Evolutionary conservation across 73 alveolate species (phyloP).

Genomic region (Symbiodinium pilosum): DNA sequence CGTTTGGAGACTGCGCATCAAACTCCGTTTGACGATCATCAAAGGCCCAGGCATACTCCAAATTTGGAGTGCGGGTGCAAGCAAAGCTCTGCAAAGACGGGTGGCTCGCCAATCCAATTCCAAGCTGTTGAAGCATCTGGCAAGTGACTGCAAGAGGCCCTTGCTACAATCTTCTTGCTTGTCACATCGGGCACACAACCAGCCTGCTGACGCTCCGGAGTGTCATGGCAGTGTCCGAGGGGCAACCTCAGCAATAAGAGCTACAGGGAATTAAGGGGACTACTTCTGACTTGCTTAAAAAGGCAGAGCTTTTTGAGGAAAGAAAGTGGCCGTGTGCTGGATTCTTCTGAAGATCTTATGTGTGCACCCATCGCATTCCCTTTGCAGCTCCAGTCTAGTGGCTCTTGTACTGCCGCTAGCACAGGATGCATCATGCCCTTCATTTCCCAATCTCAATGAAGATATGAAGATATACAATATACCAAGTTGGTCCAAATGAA

Average conservation of each 20-base stretch:
- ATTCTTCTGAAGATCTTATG: no score
- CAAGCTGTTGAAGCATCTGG: conserved; percentile 93
- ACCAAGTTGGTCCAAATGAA: no score
- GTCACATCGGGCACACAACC: background rate
- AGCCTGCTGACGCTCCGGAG: conserved; percentile 83
- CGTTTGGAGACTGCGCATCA: no score
- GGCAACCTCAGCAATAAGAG: conserved; percentile 33
- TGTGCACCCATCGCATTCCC: no score
- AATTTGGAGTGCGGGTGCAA: conserved; percentile 85
- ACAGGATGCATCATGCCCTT: no score
- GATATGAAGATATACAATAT: no score
- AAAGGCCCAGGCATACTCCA: conserved; percentile 60
- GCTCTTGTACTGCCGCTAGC: no score
- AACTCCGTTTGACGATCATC: background rate
- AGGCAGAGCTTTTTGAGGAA: background rate
- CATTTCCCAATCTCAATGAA: no score
- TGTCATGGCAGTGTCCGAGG: conserved; percentile 80
- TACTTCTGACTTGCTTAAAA: background rate
- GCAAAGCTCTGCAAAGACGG: conserved; percentile 82
- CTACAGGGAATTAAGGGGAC: background rate
- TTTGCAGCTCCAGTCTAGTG: no score
- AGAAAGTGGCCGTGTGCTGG: no score
- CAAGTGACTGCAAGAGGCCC: background rate
- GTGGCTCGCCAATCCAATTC: conserved; percentile 87
- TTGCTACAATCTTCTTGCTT: no score